Conservation (phyloP, 2,329 filamentous ascomycete genomes). For the Pyrenophora teres region DNA sequence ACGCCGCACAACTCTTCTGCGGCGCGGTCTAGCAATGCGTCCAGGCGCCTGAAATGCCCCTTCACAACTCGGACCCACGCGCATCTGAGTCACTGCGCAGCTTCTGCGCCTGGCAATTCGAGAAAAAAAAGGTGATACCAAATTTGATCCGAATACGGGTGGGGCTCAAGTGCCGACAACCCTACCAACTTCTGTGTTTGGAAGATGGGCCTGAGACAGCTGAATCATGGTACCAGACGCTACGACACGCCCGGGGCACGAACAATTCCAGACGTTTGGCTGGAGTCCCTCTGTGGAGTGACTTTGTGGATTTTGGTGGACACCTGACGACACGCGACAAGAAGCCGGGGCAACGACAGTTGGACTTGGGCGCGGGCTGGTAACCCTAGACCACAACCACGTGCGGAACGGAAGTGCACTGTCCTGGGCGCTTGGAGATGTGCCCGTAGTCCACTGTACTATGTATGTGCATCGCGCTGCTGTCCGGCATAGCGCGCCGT, state of each 20-base stretch:
- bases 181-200: conserved; percentile 1
- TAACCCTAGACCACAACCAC: neutral
- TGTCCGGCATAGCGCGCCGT: conserved; percentile 11
- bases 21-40: conserved; percentile 3
- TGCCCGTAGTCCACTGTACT: neutral
- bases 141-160: conserved; percentile 1
- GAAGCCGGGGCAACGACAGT: neutral
- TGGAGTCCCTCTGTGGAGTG: neutral
- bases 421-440: conserved; percentile 2
- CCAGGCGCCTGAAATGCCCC: neutral
- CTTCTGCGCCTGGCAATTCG: neutral
- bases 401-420: neutral
- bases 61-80: neutral
- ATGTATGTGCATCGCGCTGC: neutral
- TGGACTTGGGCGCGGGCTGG: neutral
- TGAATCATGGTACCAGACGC: conserved; percentile 1
- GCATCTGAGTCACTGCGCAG: neutral
- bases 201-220: conserved; percentile 1
- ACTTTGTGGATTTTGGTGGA: neutral
- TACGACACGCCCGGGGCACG: conserved; percentile 1
- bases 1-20: neutral
- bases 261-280: conserved; percentile 4
- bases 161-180: neutral
- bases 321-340: neutral
- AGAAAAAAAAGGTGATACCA: neutral